These are phyloP conservation scores for Candida tibetensis DNA, from an alignment of 805 yeast genomes.

Conservation along the genomic window DNA sequence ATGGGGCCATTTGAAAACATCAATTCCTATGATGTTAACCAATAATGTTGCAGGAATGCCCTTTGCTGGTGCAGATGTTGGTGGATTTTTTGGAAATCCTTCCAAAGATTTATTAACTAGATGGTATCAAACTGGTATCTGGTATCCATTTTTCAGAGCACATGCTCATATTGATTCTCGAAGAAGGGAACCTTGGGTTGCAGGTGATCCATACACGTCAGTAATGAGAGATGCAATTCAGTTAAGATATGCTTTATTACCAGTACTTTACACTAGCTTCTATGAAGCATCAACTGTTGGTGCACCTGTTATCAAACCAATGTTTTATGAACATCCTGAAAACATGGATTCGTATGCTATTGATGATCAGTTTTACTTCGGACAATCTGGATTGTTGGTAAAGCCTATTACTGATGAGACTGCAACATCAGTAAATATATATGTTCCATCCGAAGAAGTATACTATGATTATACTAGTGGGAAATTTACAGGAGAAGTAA, in stretches of 20 bases:
- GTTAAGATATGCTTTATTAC: constrained; percentile 73
- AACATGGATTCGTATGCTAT: constrained; percentile 49
- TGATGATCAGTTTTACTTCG: constrained; percentile 84
- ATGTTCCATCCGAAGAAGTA: constrained; percentile 52
- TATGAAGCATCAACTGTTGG: constrained; percentile 60
- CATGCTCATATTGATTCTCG: constrained; percentile 95
- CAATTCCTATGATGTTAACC: constrained; percentile 86
- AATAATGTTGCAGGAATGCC: constrained; percentile 84
- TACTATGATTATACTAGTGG: constrained; percentile 57
- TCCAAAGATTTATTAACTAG: constrained; percentile 73
- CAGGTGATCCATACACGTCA: constrained; percentile 69
- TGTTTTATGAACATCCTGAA: constrained; percentile 55
- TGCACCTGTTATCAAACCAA: constrained; percentile 67
- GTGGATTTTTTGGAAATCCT: constrained; percentile 95
- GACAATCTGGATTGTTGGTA: constrained; percentile 65
- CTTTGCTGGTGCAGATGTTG: constrained; percentile 94
- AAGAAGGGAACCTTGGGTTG: constrained; percentile 90
- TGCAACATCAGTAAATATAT: constrained; percentile 37
- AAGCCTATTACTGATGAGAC: constrained; percentile 73
- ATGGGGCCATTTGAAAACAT: constrained; percentile 81
- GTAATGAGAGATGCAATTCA: constrained; percentile 67
- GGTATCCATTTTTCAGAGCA: constrained; percentile 95
- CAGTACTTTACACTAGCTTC: constrained; percentile 78
- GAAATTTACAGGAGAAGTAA: constrained; percentile 5
- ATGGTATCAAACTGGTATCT: constrained; percentile 95